Evolutionary conservation across 75 land plant species (phyloP).

Genomic region (Pinus tabuliformis): DNA sequence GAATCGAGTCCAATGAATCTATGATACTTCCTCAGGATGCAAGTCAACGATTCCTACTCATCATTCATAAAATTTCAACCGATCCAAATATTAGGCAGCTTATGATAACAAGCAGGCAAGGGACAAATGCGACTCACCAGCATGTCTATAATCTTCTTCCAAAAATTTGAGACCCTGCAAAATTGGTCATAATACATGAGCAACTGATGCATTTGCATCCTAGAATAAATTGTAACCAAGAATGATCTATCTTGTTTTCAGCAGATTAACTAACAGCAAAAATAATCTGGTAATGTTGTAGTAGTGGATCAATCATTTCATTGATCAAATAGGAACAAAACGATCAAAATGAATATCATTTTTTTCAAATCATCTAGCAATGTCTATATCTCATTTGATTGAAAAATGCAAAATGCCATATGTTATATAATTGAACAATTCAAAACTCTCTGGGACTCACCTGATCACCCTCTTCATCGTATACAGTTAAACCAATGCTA

Average conservation of each 20-base stretch:
- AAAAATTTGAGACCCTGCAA: conserved; percentile 6
- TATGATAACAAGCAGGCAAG: not conserved
- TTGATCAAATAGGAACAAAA: not conserved
- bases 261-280: not conserved
- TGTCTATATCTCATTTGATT: not conserved
- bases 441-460: not conserved
- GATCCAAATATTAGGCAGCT: not conserved
- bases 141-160: conserved; percentile 4
- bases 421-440: no score
- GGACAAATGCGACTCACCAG: not conserved
- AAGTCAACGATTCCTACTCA: not conserved
- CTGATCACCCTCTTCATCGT: not conserved
- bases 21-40: not conserved
- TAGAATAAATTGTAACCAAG: not conserved
- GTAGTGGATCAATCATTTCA: no score
- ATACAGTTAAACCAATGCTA: not conserved
- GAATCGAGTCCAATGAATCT: conserved; percentile 1
- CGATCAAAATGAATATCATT: not conserved
- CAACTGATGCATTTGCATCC: no score
- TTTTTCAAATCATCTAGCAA: conserved; percentile 1
- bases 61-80: not conserved
- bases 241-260: not conserved
- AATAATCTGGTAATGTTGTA: not conserved
- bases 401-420: not conserved
- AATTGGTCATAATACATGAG: not conserved